These are phyloP conservation scores for Colletotrichum simmondsii DNA, from an alignment of 2,329 filamentous ascomycete genomes.

Conservation along the genomic window DNA sequence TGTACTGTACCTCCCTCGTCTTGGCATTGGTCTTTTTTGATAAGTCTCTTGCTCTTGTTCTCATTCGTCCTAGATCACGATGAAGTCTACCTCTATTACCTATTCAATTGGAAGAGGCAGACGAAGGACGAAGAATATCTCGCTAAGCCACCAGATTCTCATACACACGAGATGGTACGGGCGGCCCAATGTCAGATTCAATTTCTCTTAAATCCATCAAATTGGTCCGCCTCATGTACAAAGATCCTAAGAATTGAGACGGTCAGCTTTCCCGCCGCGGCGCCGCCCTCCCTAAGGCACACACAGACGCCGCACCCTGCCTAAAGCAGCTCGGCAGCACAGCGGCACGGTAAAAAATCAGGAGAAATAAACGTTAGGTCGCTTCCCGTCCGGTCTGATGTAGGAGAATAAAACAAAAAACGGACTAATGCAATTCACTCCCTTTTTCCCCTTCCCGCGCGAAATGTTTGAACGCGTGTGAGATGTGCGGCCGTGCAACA, in stretches of 20 bases:
- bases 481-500: background rate
- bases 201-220: background rate
- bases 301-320: slow-evolving; percentile 4
- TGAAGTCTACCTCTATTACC: background rate
- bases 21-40: background rate
- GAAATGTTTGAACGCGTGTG: background rate
- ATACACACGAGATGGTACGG: background rate
- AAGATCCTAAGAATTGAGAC: background rate
- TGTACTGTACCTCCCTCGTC: background rate
- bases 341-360: background rate
- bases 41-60: background rate
- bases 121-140: background rate
- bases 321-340: background rate
- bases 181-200: slow-evolving; percentile 10
- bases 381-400: slow-evolving; percentile 9
- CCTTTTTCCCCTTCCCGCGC: background rate
- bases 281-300: background rate
- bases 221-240: background rate
- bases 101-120: background rate
- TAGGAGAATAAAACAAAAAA: background rate
- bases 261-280: background rate
- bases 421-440: background rate
- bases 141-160: background rate
- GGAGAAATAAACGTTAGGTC: background rate
- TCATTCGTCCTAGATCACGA: background rate